Base-by-base conservation (phyloP, 345 rosid species). In the Populus pruinosa region DNA sequence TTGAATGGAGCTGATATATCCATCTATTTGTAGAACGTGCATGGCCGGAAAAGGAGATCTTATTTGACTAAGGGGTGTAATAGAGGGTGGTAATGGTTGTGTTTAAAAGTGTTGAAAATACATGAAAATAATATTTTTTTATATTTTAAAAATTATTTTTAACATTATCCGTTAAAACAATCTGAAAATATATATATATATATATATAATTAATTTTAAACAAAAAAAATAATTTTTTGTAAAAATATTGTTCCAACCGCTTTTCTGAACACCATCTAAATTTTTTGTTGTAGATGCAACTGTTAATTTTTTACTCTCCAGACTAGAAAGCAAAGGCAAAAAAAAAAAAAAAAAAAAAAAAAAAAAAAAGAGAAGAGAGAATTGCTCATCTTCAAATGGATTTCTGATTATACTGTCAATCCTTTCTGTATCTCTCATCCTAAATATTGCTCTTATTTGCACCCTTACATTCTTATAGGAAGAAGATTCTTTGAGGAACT, bases 401-500 rank as follows among this genome's bases (percentile, higher is more conserved):
- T 56, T 68, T 69, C 49, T 20, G 23, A 23, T 36, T 41, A 1
- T 59, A 4, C 68, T 59, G 43, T 20, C 9, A 31, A 20, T 80
- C 31, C 56, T 75, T 66, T 66, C 10, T 66, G 29, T 69, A 67
- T 20, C 69, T 20, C 16, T 8, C 62, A 77, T 73, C 66, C 39
- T 23, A 29, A 36, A 14, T 11, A 9, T 56, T 72, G 25, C 73
- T 81, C 25, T 55, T 67, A 59, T 33, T 59, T 55, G 69, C 73
- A 78, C 69, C 72, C 55, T 20, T 29, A 31, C 70, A 73, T 73
- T 79, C 71, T 80, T 82, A 47, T 82, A 96, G 99, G 99, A 63
- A 89, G 89, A 89, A 90, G 98, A 82, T 96, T 96, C 87, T 96
- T 96, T 70, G 97, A 96, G 89, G 99, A 96, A 75, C 84, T 96